A percentile compares a stretch with the other conserved stretches of the same genome.
Conservation (phyloP, 1,284 basidiomycete genomes). For the Melanopsichium pennsylvanicum region DNA sequence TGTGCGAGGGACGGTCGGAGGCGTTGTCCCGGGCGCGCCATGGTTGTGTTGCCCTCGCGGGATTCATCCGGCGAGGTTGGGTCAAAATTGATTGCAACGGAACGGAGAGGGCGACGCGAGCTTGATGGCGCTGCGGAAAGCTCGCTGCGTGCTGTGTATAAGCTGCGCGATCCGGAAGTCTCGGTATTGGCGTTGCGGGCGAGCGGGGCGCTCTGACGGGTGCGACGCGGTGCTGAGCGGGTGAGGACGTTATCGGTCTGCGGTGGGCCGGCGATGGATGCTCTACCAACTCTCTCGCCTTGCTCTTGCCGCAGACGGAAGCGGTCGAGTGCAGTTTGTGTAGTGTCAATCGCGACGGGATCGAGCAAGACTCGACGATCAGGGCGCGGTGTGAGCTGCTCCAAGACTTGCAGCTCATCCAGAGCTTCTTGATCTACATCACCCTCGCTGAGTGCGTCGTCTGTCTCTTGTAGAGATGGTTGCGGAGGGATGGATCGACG, state of each 20-base stretch:
- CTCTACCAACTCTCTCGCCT: conserved; percentile 7
- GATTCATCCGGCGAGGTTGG: conserved; percentile 2
- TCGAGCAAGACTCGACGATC: conserved; percentile 10
- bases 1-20: conserved; percentile 33
- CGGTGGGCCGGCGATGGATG: conserved; percentile 18
- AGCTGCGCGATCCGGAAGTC: conserved; percentile 6
- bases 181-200: conserved; percentile 7
- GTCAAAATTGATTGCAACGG: neutral
- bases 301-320: conserved; percentile 16
- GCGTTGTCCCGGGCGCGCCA: conserved; percentile 34
- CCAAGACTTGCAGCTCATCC: conserved; percentile 23
- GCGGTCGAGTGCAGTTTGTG: conserved; percentile 23
- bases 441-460: conserved; percentile 11
- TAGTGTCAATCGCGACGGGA: conserved; percentile 14
- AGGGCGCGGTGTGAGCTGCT: conserved; percentile 27
- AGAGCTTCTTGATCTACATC: conserved; percentile 19
- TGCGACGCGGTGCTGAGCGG: neutral
- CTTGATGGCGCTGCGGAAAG: neutral
- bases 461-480: neutral
- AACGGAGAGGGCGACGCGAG: conserved; percentile 5
- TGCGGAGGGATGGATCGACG: neutral
- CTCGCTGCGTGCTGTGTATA: conserved; percentile 21
- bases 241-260: neutral
- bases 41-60: conserved; percentile 14
- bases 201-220: conserved; percentile 20